phyloP scores from a whole-genome alignment of 225 moss, liverwort and hornwort genomes.

The Bryoerythrophyllum caledonicum region DNA sequence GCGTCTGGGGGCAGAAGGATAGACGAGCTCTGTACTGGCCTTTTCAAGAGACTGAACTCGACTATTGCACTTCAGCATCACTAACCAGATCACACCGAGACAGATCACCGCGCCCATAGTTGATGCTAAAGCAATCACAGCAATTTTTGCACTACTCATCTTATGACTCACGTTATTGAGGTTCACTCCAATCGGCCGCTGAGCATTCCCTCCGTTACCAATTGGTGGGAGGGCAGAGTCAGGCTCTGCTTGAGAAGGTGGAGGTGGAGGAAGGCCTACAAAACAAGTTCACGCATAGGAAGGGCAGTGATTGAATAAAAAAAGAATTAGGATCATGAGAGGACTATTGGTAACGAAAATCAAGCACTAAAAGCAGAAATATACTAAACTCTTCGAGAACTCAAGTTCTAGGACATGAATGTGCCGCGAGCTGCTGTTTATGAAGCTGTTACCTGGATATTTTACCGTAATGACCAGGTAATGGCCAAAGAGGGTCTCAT shows the following conservation, averaged over 20 bases:
- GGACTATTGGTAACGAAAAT: background rate
- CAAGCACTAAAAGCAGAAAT: background rate
- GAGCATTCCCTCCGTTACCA: slow-evolving; percentile 43
- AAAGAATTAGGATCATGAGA: background rate
- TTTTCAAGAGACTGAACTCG: slow-evolving; percentile 30
- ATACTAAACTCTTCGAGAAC: background rate
- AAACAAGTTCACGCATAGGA: slow-evolving; percentile 15
- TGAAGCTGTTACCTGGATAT: slow-evolving; percentile 63
- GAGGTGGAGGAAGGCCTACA: slow-evolving; percentile 61
- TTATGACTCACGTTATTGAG: slow-evolving; percentile 39
- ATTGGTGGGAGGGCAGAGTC: slow-evolving; percentile 35
- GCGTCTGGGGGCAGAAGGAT: slow-evolving; percentile 37
- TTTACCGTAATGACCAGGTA: slow-evolving; percentile 68
- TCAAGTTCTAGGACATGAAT: background rate
- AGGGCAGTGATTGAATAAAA: background rate
- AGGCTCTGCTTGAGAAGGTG: slow-evolving; percentile 58
- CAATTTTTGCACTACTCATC: slow-evolving; percentile 55
- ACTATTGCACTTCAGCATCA: slow-evolving; percentile 49
- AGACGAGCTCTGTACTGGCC: slow-evolving; percentile 33
- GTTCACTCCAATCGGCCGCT: slow-evolving; percentile 57
- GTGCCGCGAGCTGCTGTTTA: background rate
- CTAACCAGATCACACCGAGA: slow-evolving; percentile 67
- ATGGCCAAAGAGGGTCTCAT: slow-evolving; percentile 74
- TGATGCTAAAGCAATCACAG: slow-evolving; percentile 70
- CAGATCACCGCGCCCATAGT: slow-evolving; percentile 59